Base-by-base conservation (phyloP, 345 rosid genomes). In the thale cress (Arabidopsis thaliana) region DNA sequence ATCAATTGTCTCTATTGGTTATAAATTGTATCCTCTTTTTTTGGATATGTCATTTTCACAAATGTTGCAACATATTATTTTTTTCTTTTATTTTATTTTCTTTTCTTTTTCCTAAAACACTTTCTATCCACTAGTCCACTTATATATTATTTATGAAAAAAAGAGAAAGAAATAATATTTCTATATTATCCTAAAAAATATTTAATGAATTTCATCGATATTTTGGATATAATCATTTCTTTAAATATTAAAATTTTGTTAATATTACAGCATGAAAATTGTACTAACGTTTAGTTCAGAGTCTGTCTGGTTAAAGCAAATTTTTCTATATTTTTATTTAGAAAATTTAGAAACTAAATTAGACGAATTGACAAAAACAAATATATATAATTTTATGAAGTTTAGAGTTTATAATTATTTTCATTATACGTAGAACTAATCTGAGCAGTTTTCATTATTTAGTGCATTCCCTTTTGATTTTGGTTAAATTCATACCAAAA, bases 121-220 rank as follows among this genome's bases (percentile, higher is more conserved):
- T 69, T 32, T 53, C 1, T 32, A 56, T 24, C 63, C 38, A 50
- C 46, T 67, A 30, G 30, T 56, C 63, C 64, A 69, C 6, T 56
- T 32, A 8, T 52, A 9, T 23, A 2, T 50, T 42, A 2, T 28
- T 28, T 28, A 28, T 28, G 46, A n/a, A 11, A 42, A 42, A 12
- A 23, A 13, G 7, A 46, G 4, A 64, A 33, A 16, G 1, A 4
- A 36, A 36, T 3, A 49, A 38, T 24, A 23, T 51, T 9, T 22
- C 24, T 67, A 24, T 12, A 7, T 28, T 56, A 57, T 34, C 25
- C 58, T 59, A 28, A 71, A 34, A 59, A 0, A 23, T 71, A 34
- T 14, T 16, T 24, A 5, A 59, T 59, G 20, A 8, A 45, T 42
- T 23, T 24, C 2, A 8, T 38, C 38, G 6, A 23, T 37, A 12